These are phyloP conservation scores for Cyclocybe cylindracea DNA, from an alignment of 768 basidiomycete genomes.

Conservation along the genomic window DNA sequence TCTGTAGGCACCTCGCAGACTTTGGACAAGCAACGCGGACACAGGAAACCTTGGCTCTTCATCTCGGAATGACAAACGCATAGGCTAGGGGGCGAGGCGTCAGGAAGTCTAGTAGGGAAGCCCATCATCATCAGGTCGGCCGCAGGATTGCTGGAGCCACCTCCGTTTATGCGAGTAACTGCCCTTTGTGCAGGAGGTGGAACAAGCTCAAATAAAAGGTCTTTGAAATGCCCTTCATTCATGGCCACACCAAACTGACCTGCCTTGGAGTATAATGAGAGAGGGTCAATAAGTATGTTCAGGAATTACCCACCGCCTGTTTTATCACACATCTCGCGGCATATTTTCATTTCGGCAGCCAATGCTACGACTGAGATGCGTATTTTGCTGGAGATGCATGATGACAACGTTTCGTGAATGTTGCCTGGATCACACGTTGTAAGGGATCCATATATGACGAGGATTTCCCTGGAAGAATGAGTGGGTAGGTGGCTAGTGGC, in stretches of 20 bases:
- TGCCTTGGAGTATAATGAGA: constrained; percentile 25
- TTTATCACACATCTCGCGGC: constrained; percentile 86
- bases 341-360: constrained; percentile 98
- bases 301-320: constrained; percentile 72
- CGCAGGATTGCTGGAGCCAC: constrained; percentile 52
- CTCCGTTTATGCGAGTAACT: constrained; percentile 44
- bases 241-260: constrained; percentile 95
- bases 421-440: constrained; percentile 98
- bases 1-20: constrained; percentile 98
- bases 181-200: constrained; percentile 88
- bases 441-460: constrained; percentile 92
- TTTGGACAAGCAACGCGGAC: constrained; percentile 90
- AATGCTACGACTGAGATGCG: constrained; percentile 93
- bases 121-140: constrained; percentile 99
- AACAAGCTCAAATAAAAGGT: constrained; percentile 92
- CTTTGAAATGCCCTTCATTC: constrained; percentile 97
- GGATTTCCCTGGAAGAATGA: constrained; percentile 93
- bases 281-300: not conserved
- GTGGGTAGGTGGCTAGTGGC: constrained; percentile 86
- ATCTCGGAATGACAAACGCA: constrained; percentile 95
- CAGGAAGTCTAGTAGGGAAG: constrained; percentile 90
- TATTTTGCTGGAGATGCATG: constrained; percentile 79
- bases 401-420: constrained; percentile 92
- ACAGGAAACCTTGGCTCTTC: constrained; percentile 91
- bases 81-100: constrained; percentile 77